Percentiles rank a stretch among this genome's conserved stretches.
Evolutionary conservation across 73 alveolate genomes (phyloP).

Genomic region (Diophrys sp.): DNA sequence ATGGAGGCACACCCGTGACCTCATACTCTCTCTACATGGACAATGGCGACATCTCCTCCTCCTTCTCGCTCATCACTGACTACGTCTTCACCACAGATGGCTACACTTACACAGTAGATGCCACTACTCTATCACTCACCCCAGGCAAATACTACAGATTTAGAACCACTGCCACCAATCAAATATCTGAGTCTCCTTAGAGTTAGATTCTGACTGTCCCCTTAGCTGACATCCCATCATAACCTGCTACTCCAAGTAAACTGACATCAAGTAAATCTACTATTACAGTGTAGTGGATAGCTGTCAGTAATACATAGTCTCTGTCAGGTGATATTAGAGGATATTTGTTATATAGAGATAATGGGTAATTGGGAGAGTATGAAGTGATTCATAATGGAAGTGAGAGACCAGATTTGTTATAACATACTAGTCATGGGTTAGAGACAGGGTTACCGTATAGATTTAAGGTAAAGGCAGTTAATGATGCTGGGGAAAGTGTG

Average conservation of each 20-base stretch:
- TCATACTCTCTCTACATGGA: constrained; percentile 51
- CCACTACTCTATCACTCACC: constrained; percentile 15
- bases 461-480: constrained; percentile 44
- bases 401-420: constrained; percentile 4
- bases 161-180: constrained; percentile 32
- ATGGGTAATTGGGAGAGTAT: constrained; percentile 44
- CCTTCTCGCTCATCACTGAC: constrained; percentile 11
- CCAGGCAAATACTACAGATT: constrained; percentile 30
- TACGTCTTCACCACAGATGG: constrained; percentile 15
- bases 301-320: constrained; percentile 20
- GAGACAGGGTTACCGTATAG: constrained; percentile 41
- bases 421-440: constrained; percentile 16
- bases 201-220: constrained; percentile 17
- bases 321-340: constrained; percentile 59
- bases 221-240: constrained; percentile 41
- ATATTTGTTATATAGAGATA: constrained; percentile 44
- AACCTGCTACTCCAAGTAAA: constrained; percentile 22
- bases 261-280: constrained; percentile 3
- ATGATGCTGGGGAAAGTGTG: constrained; percentile 25
- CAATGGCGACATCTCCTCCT: constrained; percentile 23
- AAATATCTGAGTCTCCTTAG: constrained; percentile 16
- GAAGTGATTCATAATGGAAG: constrained; percentile 29
- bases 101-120: constrained; percentile 27
- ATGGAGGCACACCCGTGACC: constrained; percentile 56
- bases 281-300: constrained; percentile 36